Conservation (phyloP, 2,329 filamentous ascomycete genomes). For the Pseudocercospora crystallina region DNA sequence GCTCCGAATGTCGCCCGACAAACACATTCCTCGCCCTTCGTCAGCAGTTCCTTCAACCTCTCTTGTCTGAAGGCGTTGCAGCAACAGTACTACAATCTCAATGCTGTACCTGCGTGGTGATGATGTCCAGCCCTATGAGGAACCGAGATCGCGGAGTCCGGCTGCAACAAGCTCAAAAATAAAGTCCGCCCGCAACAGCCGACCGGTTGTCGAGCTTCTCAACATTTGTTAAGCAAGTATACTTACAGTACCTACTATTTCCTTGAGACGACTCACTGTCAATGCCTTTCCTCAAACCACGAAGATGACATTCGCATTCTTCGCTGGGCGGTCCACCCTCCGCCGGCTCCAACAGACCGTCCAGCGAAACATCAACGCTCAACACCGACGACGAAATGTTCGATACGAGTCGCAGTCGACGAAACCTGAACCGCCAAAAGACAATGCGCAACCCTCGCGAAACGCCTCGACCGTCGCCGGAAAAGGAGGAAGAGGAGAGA, state of each 20-base stretch:
- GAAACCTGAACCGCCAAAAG: slow-evolving; percentile 12
- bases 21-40: no score
- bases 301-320: slow-evolving; percentile 29
- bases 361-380: slow-evolving; percentile 33
- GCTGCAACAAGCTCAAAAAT: background rate
- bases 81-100: no score
- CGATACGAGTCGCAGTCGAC: slow-evolving; percentile 26
- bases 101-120: no score
- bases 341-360: slow-evolving; percentile 34
- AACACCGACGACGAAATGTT: slow-evolving; percentile 22
- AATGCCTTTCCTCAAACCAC: slow-evolving; percentile 12
- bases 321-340: slow-evolving; percentile 31
- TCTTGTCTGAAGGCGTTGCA: no score
- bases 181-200: background rate
- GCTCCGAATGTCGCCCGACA: no score
- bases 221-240: background rate
- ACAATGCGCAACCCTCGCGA: slow-evolving; percentile 6
- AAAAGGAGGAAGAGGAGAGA: background rate
- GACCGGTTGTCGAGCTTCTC: background rate
- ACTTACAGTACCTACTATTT: background rate
- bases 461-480: slow-evolving; percentile 11
- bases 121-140: slow-evolving; percentile 8
- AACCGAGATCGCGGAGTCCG: background rate
- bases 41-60: no score
- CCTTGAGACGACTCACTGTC: background rate